Conservation (phyloP, 805 yeast species). For the Kregervanrija pseudodelftensis region DNA sequence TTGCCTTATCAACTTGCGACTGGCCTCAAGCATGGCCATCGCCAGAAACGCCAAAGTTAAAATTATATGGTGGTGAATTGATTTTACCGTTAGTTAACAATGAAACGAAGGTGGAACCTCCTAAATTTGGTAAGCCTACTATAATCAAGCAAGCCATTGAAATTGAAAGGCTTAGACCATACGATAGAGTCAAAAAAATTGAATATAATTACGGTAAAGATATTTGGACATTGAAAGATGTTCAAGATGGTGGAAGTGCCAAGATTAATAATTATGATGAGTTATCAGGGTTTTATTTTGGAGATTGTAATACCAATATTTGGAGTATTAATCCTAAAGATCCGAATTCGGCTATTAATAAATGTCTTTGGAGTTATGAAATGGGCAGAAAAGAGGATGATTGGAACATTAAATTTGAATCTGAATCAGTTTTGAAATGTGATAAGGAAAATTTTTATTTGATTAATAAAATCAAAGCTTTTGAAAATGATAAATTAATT, state of each 20-base stretch:
- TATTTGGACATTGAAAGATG: constrained; percentile 28
- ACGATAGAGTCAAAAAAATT: constrained; percentile 20
- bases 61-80: constrained; percentile 26
- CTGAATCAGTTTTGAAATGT: constrained; percentile 25
- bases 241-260: constrained; percentile 31
- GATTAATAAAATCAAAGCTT: constrained; percentile 28
- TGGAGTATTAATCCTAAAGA: constrained; percentile 32
- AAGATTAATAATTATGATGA: constrained; percentile 27
- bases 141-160: constrained; percentile 22
- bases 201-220: constrained; percentile 29
- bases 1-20: constrained; percentile 37
- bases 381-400: constrained; percentile 34
- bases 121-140: constrained; percentile 24
- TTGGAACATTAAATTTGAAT: constrained; percentile 32
- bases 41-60: constrained; percentile 33
- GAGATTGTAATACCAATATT: constrained; percentile 32
- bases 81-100: constrained; percentile 25
- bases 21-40: constrained; percentile 46
- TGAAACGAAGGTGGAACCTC: constrained; percentile 13
- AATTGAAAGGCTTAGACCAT: constrained; percentile 21
- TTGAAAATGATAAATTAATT: constrained; percentile 26
- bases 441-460: constrained; percentile 29
- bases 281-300: constrained; percentile 32
- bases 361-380: constrained; percentile 34
- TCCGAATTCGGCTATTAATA: constrained; percentile 33